These are phyloP conservation scores for Platanus orientalis DNA, from an alignment of 164 flowering plant genomes.

Conservation along the genomic window DNA sequence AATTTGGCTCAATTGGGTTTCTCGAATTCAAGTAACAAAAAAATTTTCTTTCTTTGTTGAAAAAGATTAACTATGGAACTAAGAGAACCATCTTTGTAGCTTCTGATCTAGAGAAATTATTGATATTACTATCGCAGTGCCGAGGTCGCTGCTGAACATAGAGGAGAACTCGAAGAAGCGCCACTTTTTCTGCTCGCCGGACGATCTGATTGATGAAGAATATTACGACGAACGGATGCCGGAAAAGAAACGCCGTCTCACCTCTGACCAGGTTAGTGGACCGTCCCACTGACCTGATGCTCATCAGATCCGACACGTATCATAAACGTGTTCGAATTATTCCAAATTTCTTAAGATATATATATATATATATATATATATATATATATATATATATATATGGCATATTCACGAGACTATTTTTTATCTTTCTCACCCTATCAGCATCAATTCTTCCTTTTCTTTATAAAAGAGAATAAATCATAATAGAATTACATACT, in stretches of 20 bases:
- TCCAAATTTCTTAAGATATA: not conserved
- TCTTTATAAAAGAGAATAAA: too few species aligned
- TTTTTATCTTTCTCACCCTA: not conserved
- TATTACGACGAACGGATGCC: slow-evolving; percentile 73
- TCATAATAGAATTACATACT: too few species aligned
- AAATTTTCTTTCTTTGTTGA: too few species aligned
- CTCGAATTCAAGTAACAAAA: too few species aligned
- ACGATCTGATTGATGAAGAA: slow-evolving; percentile 60
- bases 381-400: too few species aligned
- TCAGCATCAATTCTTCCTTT: slow-evolving; percentile 1
- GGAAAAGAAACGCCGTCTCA: slow-evolving; percentile 84
- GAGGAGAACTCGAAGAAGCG: slow-evolving; percentile 50
- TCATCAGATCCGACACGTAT: not conserved
- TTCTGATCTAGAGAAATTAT: not conserved
- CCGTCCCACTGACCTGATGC: not conserved
- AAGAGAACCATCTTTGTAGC: not conserved
- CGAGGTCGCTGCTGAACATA: slow-evolving; percentile 39
- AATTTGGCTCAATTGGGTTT: too few species aligned
- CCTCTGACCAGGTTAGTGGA: slow-evolving; percentile 64
- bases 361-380: too few species aligned
- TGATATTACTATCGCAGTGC: too few species aligned
- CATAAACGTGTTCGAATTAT: slow-evolving; percentile 7
- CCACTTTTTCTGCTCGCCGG: slow-evolving; percentile 63
- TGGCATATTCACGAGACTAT: not conserved
- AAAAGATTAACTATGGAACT: too few species aligned